These are phyloP conservation scores for Monosporascus sp. DNA, from an alignment of 2,329 filamentous ascomycete genomes.

Conservation along the genomic window DNA sequence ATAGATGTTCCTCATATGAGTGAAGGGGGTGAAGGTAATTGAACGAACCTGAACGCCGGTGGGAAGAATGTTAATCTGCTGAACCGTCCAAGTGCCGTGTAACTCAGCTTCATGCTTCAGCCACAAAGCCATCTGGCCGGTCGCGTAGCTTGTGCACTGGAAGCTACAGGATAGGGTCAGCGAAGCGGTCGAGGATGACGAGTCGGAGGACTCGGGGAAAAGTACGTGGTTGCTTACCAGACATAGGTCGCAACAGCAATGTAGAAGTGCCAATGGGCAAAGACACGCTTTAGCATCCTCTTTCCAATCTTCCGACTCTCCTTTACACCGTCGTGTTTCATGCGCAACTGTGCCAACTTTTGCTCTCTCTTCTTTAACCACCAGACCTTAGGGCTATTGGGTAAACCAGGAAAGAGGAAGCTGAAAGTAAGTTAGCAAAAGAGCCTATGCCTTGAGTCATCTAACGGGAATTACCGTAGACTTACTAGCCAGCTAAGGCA, in stretches of 20 bases:
- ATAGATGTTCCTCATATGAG: too few relatives aligned
- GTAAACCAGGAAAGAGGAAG: slow-evolving; percentile 34
- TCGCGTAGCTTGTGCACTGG: slow-evolving; percentile 10
- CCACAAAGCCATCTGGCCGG: slow-evolving; percentile 15
- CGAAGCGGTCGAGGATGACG: background rate
- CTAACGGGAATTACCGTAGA: background rate
- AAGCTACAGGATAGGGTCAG: slow-evolving; percentile 1
- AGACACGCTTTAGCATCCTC: slow-evolving; percentile 21
- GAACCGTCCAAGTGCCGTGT: slow-evolving; percentile 10
- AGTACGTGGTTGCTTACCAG: slow-evolving; percentile 11
- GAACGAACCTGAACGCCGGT: slow-evolving; percentile 12
- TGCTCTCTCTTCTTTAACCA: slow-evolving; percentile 28
- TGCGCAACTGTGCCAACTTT: slow-evolving; percentile 25
- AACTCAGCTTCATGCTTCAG: slow-evolving; percentile 10
- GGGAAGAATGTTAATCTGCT: slow-evolving; percentile 15
- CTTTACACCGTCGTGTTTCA: slow-evolving; percentile 14
- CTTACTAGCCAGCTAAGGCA: slow-evolving; percentile 37
- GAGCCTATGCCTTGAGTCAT: too few relatives aligned
- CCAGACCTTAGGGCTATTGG: slow-evolving; percentile 28
- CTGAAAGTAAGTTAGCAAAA: too few relatives aligned
- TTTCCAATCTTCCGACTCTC: slow-evolving; percentile 15
- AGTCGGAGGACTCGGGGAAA: too few relatives aligned
- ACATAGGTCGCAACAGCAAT: slow-evolving; percentile 19
- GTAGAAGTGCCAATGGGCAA: slow-evolving; percentile 24
- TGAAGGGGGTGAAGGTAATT: too few relatives aligned